Evolutionary conservation across 768 basidiomycete species (phyloP), one percentile per base, ranked within the genome.

Genomic region (Kwoniella dendrophila): DNA sequence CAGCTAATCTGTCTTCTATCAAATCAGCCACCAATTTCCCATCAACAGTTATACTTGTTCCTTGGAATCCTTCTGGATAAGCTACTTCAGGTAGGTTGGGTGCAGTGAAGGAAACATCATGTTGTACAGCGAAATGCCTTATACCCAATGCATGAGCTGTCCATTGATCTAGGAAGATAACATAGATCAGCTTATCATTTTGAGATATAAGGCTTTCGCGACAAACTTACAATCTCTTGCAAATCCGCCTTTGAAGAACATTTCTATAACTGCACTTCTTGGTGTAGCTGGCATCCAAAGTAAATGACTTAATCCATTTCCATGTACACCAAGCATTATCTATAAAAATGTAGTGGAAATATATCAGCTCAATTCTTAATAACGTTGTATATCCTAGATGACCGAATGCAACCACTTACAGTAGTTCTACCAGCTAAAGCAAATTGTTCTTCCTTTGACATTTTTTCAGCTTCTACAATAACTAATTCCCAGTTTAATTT

Each of bases 321-420:
- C 92, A 70, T 95, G 92, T 16, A 95, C 88, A 59, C 92, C 92
- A 84, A 94, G 88, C 87, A 95, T 85, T 71, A 95, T 90, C 92
- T 95, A 63, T 5, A 29, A n/a, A 34, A 5, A 44, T 8, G 12
- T 20, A 38, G 30, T 27, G 14, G 30, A 14, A 33, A 1, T n/a
- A 0, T 1, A 51, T 49, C 10, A 67, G 38, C 36, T n/a, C 50
- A 2, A 2, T 7, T 22, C 20, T 26, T 22, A 14, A 10, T 55
- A n/a, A n/a, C 33, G 0, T 4, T 22, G 24, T 7, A 8, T 36
- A 8, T 16, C 34, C 34, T 7, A 8, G 26, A 12, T 33, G 49
- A 51, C n/a, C 20, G 10, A 12, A 24, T 30, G 10, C 38, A 29
- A 36, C n/a, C 41, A 70, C 78, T 65, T 58, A 80, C 72, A 12